Conservation (phyloP, 495 filamentous ascomycete species). For the Evernia prunastri region DNA sequence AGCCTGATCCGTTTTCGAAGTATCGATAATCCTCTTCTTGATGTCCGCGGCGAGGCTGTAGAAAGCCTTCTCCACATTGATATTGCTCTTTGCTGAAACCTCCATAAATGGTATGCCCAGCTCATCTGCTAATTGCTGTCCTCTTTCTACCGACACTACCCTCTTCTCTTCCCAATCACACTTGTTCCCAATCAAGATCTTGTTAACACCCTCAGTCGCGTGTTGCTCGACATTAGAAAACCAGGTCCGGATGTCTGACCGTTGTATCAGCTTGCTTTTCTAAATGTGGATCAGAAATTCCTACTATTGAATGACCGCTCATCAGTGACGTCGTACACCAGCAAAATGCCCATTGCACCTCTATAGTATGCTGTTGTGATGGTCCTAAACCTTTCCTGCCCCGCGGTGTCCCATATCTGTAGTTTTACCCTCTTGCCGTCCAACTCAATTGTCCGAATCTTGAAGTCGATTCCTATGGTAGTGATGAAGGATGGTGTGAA, state of each 20-base stretch:
- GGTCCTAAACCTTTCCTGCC: constrained; percentile 95
- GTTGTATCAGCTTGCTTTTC: constrained; percentile 13
- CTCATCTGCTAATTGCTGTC: constrained; percentile 89
- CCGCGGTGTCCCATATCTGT: constrained; percentile 99
- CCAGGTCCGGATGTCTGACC: constrained; percentile 92
- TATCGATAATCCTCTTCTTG: constrained; percentile 91
- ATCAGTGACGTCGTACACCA: constrained; percentile 98
- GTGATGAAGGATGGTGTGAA: constrained; percentile 99
- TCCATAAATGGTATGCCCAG: constrained; percentile 98
- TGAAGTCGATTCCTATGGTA: constrained; percentile 99
- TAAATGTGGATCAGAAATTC: constrained; percentile 33
- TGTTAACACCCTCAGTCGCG: constrained; percentile 98
- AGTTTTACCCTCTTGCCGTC: constrained; percentile 97
- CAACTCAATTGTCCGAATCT: constrained; percentile 96
- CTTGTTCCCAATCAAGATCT: constrained; percentile 99
- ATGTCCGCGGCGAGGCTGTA: constrained; percentile 93
- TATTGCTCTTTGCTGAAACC: constrained; percentile 96
- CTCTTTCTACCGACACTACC: constrained; percentile 83
- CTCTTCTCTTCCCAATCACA: constrained; percentile 99
- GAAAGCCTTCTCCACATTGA: constrained; percentile 99
- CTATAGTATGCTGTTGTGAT: constrained; percentile 99
- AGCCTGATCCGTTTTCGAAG: constrained; percentile 68
- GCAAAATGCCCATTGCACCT: constrained; percentile 94
- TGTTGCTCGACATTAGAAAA: constrained; percentile 99
- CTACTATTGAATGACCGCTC: constrained; percentile 93